These are phyloP conservation scores for Amphichorda felina DNA, from an alignment of 2,329 filamentous ascomycete genomes.

Conservation along the genomic window DNA sequence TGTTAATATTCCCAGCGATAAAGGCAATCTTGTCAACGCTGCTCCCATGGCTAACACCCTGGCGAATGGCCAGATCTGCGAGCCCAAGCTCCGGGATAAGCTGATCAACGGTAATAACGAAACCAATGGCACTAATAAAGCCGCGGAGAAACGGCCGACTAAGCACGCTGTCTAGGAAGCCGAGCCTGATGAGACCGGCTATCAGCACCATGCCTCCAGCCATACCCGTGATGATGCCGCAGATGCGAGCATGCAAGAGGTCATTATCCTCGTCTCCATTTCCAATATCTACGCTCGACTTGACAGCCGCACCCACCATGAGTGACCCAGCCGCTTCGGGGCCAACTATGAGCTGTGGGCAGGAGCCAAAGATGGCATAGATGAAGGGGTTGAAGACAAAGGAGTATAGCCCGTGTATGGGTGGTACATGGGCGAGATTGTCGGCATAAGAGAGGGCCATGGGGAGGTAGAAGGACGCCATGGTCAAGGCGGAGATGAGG, in stretches of 20 bases:
- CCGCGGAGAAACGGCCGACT: conserved; percentile 86
- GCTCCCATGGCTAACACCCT: conserved; percentile 67
- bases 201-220: conserved; percentile 81
- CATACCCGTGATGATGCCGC: conserved; percentile 79
- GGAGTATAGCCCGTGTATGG: conserved; percentile 86
- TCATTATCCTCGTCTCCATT: conserved; percentile 51
- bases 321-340: conserved; percentile 91
- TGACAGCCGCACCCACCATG: conserved; percentile 77
- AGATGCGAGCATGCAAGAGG: conserved; percentile 64
- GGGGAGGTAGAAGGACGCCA: conserved; percentile 96
- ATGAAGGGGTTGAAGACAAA: conserved; percentile 89
- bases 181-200: conserved; percentile 72
- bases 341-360: conserved; percentile 85
- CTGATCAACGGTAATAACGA: conserved; percentile 93
- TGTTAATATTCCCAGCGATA: conserved; percentile 51
- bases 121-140: conserved; percentile 94
- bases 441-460: conserved; percentile 91
- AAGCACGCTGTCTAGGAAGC: conserved; percentile 88
- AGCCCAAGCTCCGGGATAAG: conserved; percentile 84
- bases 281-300: conserved; percentile 61
- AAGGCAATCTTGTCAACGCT: conserved; percentile 80
- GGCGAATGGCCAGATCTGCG: conserved; percentile 47
- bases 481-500: conserved; percentile 77
- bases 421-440: conserved; percentile 84
- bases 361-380: conserved; percentile 85